These are phyloP conservation scores for Phytophthora podocarpi DNA, from an alignment of 352 stramenopile genomes.

Conservation along the genomic window DNA sequence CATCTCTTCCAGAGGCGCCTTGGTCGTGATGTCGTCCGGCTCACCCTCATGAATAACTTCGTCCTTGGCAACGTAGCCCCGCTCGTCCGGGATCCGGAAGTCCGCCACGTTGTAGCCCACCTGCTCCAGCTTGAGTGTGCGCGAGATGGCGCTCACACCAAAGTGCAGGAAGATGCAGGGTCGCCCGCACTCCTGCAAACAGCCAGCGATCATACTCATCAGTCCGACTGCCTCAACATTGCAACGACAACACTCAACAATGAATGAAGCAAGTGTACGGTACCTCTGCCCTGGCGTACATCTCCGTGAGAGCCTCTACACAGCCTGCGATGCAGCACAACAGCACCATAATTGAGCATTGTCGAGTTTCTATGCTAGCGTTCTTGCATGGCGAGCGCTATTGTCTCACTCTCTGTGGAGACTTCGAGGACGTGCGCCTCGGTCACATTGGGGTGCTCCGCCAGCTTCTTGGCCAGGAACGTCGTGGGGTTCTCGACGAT, in stretches of 20 bases:
- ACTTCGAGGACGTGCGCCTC: slow-evolving; percentile 76
- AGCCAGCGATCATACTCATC: background rate
- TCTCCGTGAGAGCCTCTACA: slow-evolving; percentile 28
- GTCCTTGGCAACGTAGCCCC: slow-evolving; percentile 61
- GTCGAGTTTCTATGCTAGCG: too few species aligned
- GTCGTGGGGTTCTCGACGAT: slow-evolving; percentile 86
- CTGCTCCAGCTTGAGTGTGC: slow-evolving; percentile 61
- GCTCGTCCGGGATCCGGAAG: slow-evolving; percentile 83
- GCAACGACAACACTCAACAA: background rate
- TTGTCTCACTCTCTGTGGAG: slow-evolving; percentile 51
- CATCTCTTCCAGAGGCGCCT: slow-evolving; percentile 65
- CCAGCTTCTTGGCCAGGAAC: slow-evolving; percentile 57
- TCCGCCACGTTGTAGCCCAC: slow-evolving; percentile 82
- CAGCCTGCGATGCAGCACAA: slow-evolving; percentile 30
- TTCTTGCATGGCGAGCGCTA: background rate
- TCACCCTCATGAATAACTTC: slow-evolving; percentile 60
- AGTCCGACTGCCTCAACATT: background rate
- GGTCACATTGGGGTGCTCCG: slow-evolving; percentile 64
- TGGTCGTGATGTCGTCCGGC: slow-evolving; percentile 48
- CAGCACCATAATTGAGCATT: slow-evolving; percentile 1
- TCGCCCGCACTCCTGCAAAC: slow-evolving; percentile 44
- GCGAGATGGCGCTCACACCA: slow-evolving; percentile 56
- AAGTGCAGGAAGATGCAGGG: slow-evolving; percentile 79
- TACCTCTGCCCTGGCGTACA: slow-evolving; percentile 42
- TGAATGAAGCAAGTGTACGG: background rate